A percentile compares a stretch with the other conserved stretches of the same genome.
phyloP scores from a whole-genome alignment of 2,329 filamentous ascomycete genomes.

The Davidsoniella australis region DNA sequence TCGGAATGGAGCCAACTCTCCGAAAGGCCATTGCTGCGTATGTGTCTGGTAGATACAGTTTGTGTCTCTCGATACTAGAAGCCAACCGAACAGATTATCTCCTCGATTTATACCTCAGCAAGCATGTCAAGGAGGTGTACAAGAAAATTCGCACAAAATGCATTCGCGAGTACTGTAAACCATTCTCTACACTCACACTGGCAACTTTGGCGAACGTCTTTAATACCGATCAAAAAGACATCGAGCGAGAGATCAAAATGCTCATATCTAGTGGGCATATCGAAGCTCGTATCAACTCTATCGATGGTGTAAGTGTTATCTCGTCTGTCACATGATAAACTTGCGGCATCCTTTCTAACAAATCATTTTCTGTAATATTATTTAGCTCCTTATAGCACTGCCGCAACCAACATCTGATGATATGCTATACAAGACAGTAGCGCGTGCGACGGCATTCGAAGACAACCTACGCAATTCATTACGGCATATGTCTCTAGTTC shows the following conservation, averaged over 20 bases:
- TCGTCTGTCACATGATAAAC: not conserved
- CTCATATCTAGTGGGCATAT: constrained; percentile 63
- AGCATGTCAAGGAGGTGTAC: constrained; percentile 55
- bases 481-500: not conserved
- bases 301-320: constrained; percentile 42
- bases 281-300: constrained; percentile 67
- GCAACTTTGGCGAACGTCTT: constrained; percentile 66
- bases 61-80: constrained; percentile 68
- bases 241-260: constrained; percentile 56
- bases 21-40: constrained; percentile 81
- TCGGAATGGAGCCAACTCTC: constrained; percentile 87
- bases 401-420: not conserved
- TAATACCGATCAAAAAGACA: constrained; percentile 39
- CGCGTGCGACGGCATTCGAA: not conserved
- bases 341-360: no score
- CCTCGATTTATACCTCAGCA: constrained; percentile 73
- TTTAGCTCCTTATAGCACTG: constrained; percentile 12
- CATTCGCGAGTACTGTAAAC: constrained; percentile 81
- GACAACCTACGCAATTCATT: constrained; percentile 2
- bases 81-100: constrained; percentile 70
- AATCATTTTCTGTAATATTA: not conserved
- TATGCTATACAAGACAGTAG: constrained; percentile 1
- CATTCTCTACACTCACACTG: constrained; percentile 75
- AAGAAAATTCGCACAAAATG: constrained; percentile 68
- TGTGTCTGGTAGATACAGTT: constrained; percentile 75